Evolutionary conservation across 495 filamentous ascomycete species (phyloP), one percentile per base, ranked within the genome.

Genomic region (Daldinia bambusicola): DNA sequence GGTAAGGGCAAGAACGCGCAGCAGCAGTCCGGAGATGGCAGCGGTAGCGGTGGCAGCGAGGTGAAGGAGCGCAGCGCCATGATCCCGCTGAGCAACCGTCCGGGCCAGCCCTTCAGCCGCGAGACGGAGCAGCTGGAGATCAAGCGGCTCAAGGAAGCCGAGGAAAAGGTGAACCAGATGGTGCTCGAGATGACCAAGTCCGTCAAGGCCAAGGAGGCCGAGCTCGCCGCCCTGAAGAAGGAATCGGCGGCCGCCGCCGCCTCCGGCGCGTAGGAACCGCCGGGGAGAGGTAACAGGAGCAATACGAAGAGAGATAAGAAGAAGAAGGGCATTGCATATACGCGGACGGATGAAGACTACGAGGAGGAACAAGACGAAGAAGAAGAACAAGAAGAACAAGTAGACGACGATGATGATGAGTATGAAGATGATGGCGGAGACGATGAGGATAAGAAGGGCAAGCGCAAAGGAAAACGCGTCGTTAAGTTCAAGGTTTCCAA

Each of bases 61-160:
- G 85, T 84, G 55, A 83, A 84, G 68, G 86, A 87, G 61, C 81
- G 89, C 63, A 91, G 87, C 40, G 91, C 90, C 34, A 87, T 92
- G 82, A 89, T 94, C 50, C 92, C 92, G n/a, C 76, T 84, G 20
- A 82, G 76, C 18, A 89, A 86, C 57, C 83, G 84, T 3, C 86
- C 87, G 8, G 87, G 84, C 14, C 89, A 92, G 74, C 89, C 89
- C n/a, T 94, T 92, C 76, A 92, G 89, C 77, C 81, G 83, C 71
- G 88, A 91, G 77, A 90, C 89, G 57, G 93, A 97, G 80, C 84
- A 85, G 71, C 81, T 85, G 63, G 92, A 95, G 80, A 83, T 89
- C 26, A 89, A 89, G 82, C 89, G 88, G 34, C 87, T 97, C 50
- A 85, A 90, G 71, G 87, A 89, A 71, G 88, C 93, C 79, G 83